Evolutionary conservation across 1,284 basidiomycete genomes (phyloP).

Genomic region (Sphagnurus paluster): DNA sequence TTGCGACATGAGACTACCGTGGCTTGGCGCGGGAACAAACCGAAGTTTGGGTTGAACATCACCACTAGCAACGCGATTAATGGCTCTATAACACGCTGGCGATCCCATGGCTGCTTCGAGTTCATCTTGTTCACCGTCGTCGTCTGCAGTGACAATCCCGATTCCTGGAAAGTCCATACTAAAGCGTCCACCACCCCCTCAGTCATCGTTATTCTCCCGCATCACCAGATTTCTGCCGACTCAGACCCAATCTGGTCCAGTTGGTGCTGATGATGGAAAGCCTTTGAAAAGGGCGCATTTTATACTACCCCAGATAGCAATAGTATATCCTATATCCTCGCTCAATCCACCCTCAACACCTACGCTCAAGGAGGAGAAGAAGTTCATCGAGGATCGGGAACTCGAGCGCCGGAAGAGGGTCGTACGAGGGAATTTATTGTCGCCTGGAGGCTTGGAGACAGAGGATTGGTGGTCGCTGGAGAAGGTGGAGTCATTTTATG

Average conservation of each 20-base stretch:
- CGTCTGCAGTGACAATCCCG: slow-evolving; percentile 74
- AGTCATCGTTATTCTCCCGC: slow-evolving; percentile 70
- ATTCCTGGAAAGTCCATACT: slow-evolving; percentile 77
- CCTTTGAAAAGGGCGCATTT: slow-evolving; percentile 85
- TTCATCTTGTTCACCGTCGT: slow-evolving; percentile 59
- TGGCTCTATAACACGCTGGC: slow-evolving; percentile 11
- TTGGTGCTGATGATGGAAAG: slow-evolving; percentile 33
- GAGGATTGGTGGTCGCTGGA: slow-evolving; percentile 83
- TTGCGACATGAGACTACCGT: no score
- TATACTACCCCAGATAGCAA: slow-evolving; percentile 78
- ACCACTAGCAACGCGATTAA: slow-evolving; percentile 14
- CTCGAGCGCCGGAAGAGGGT: slow-evolving; percentile 61
- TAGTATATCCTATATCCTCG: slow-evolving; percentile 84
- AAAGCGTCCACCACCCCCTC: slow-evolving; percentile 71
- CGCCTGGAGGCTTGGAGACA: slow-evolving; percentile 29
- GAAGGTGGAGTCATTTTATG: slow-evolving; percentile 78
- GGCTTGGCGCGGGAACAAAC: not conserved
- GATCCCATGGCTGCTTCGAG: slow-evolving; percentile 25
- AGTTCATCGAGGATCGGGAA: slow-evolving; percentile 66
- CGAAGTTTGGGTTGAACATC: slow-evolving; percentile 11
- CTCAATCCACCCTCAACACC: slow-evolving; percentile 77
- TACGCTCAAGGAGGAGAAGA: slow-evolving; percentile 73
- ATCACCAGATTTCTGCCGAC: slow-evolving; percentile 66
- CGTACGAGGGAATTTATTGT: slow-evolving; percentile 52
- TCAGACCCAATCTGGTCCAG: slow-evolving; percentile 29